Conservation (phyloP, 768 basidiomycete genomes). For the Pleurotus pulmonarius region DNA sequence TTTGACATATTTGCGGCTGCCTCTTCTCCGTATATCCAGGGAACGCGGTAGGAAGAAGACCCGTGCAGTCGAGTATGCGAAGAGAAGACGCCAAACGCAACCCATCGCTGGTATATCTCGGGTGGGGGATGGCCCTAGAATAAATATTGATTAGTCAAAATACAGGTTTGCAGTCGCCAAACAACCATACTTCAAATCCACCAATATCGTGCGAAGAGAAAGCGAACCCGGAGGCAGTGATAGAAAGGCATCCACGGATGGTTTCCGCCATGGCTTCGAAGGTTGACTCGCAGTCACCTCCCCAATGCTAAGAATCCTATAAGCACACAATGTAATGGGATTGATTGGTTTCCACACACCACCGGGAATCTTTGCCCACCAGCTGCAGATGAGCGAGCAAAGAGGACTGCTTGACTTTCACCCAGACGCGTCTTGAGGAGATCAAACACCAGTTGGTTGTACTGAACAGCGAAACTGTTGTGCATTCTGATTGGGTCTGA, state of each 20-base stretch:
- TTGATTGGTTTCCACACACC: not conserved
- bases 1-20: constrained; percentile 60
- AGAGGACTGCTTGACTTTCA: constrained; percentile 62
- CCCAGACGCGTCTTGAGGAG: constrained; percentile 57
- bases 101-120: constrained; percentile 73
- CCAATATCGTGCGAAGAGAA: constrained; percentile 77
- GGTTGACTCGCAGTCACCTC: constrained; percentile 74
- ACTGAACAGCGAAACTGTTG: constrained; percentile 66
- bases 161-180: not conserved
- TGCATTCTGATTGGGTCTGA: constrained; percentile 69
- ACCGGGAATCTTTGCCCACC: constrained; percentile 48
- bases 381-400: constrained; percentile 63
- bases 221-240: constrained; percentile 66
- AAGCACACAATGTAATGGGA: not conserved
- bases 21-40: constrained; percentile 75
- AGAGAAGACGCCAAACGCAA: constrained; percentile 73
- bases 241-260: constrained; percentile 59
- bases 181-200: constrained; percentile 56
- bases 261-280: constrained; percentile 80
- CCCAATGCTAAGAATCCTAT: constrained; percentile 42
- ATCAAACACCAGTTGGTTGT: constrained; percentile 69
- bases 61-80: constrained; percentile 75
- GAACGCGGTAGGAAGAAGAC: constrained; percentile 70
- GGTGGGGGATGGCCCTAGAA: constrained; percentile 59
- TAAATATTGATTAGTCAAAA: not conserved